Evolutionary conservation across 257 asterid species (phyloP), one percentile per base, ranked within the genome.

Genomic region (Primulina eburnea): DNA sequence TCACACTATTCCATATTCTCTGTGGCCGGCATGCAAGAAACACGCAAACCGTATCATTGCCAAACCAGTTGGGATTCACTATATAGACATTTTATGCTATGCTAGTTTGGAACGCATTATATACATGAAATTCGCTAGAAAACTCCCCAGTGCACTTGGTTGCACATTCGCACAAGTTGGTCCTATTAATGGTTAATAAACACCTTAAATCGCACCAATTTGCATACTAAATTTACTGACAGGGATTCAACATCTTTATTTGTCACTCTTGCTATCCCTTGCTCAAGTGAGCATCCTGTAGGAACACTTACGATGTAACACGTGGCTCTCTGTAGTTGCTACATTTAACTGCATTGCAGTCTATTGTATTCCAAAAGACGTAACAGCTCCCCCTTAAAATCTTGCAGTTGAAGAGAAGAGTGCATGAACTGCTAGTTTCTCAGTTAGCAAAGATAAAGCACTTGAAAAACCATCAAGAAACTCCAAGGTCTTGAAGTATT

Each of bases 321-420:
- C 8, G 17, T 14, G 56, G 53, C 12, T 43, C 56, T 50, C 56
- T 5, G 56, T 14, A 14, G 56, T 50, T 47, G 56, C 56, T 47
- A 14, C 7, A 47, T 47, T 47, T 14, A 12, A 52, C 18, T 32
- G 33, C 8, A 11, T 28, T 56, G 21, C 3, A 67, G 17, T 63
- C 17, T 37, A 18, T 5, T 29, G 9, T 8, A n/a, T 32, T 1
- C 24, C 30, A 28, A 4, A 21, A 20, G 20, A 50, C 56, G 9
- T 37, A 26, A 38, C 17, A 68, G 18, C 33, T 30, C 4, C 37
- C 70, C 8, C 43, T 38, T 26, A 33, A 40, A 17, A 16, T 50
- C 30, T 29, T 79, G 84, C 87, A 90, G 99, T 80, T 90, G 77
- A 93, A 81, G 84, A 53, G 71, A 21, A 86, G 69, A 76, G 97